phyloP scores from a whole-genome alignment of 352 stramenopile genomes.

The Peronosclerospora sorghi region DNA sequence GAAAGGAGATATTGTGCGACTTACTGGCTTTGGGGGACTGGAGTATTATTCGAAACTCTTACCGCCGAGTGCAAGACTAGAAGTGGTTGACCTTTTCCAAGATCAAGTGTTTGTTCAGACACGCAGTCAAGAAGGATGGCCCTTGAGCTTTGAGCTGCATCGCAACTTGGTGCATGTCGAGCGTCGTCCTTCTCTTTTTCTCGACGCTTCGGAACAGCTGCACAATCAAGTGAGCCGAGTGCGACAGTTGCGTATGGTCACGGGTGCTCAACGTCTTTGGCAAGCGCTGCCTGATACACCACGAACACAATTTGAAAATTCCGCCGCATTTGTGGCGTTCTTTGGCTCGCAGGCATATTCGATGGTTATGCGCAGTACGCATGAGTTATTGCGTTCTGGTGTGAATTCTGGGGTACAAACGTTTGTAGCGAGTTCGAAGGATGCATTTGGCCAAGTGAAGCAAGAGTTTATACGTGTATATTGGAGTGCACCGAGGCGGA shows the following conservation, averaged over 20 bases:
- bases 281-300: conserved; percentile 26
- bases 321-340: conserved; percentile 35
- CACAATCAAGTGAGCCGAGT: conserved; percentile 41
- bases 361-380: conserved; percentile 24
- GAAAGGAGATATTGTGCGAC: conserved; percentile 46
- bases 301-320: conserved; percentile 29
- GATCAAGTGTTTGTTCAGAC: conserved; percentile 51
- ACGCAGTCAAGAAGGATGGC: conserved; percentile 49
- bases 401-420: conserved; percentile 30
- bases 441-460: conserved; percentile 34
- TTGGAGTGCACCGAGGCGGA: conserved; percentile 17
- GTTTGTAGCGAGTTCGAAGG: conserved; percentile 25
- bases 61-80: conserved; percentile 30
- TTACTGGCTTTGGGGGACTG: conserved; percentile 48
- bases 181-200: conserved; percentile 42
- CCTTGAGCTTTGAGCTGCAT: conserved; percentile 50
- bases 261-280: conserved; percentile 33
- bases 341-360: conserved; percentile 32
- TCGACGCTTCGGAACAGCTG: conserved; percentile 39
- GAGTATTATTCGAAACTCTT: conserved; percentile 64
- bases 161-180: conserved; percentile 57
- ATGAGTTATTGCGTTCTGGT: conserved; percentile 25
- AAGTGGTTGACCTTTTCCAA: conserved; percentile 53
- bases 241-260: conserved; percentile 31
- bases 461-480: conserved; percentile 46